Base-by-base conservation (phyloP, 495 filamentous ascomycete genomes). In the Eremomyces bilateralis region DNA sequence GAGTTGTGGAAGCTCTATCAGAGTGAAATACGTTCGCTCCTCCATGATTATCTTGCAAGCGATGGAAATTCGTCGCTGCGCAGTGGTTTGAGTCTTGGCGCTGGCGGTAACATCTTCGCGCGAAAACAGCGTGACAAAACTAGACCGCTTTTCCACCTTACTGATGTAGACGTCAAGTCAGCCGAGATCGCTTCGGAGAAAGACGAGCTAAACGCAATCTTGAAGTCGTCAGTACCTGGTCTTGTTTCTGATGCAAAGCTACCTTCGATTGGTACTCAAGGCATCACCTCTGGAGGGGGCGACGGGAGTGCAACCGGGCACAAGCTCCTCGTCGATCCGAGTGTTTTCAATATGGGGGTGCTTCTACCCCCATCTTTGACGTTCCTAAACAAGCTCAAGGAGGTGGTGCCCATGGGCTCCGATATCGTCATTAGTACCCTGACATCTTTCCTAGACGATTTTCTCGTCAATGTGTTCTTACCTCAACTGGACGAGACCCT, bases 31-130 rank as follows among this genome's bases (percentile, higher is more conserved):
- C 74, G 84, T 20, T 88, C 83, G 2, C 60, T 95, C 15, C 60
- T 99, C 39, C 90, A 99, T 53, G 88, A 95, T 52, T 95, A 99
- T 46, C 66, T 99, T 37, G 85, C 90, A 3, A 88, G 81, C n/a
- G 83, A 85, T 45, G 82, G 77, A 21, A 76, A 83, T 41, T 60
- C 56, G 10, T 57, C 61, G 20, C 60, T 61, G 42, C 50, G 65
- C 29, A 50, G 57, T 12, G 57, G 60, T 25, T 51, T 57, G 6
- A 52, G 59, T 15, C 62, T 64, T 18, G 47, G 57, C 20, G 57
- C 60, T 29, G 56, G 58, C 15, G 58, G 51, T 10, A 74, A 67
- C 40, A 64, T 79, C 15, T 63, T 70, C 27, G 61, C 67, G 31
- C 62, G 68, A 5, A 59, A 54, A 10, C 61, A 69, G 21, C 61